Evolutionary conservation across 345 rosid species (phyloP).

Genomic region (Boechera divaricarpa): DNA sequence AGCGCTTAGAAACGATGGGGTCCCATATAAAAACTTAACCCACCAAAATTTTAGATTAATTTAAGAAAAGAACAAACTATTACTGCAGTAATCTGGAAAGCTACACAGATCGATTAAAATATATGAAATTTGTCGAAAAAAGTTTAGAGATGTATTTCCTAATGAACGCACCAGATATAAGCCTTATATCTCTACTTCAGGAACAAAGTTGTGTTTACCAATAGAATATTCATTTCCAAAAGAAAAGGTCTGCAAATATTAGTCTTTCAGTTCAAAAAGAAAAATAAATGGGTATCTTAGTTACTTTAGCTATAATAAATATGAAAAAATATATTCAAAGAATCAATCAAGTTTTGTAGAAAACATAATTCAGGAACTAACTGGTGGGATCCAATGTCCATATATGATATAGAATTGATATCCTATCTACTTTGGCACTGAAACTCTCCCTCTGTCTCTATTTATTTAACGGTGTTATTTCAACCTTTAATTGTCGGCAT

Average conservation of each 20-base stretch:
- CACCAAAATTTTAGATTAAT: not conserved
- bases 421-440: constrained; percentile 43
- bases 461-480: not conserved
- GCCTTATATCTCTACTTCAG: constrained; percentile 1
- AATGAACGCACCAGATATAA: not conserved
- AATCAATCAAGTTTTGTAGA: constrained; percentile 39
- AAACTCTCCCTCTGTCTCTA: constrained; percentile 6
- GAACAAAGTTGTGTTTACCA: constrained; percentile 16
- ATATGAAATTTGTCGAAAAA: not conserved
- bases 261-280: not conserved
- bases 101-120: not conserved
- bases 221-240: not conserved
- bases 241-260: constrained; percentile 23
- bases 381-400: constrained; percentile 47
- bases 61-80: not conserved
- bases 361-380: constrained; percentile 28
- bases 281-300: constrained; percentile 14
- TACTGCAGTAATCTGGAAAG: not conserved
- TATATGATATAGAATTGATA: constrained; percentile 45
- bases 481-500: constrained; percentile 42
- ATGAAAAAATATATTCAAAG: constrained; percentile 24
- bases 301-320: constrained; percentile 27
- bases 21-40: not conserved
- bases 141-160: not conserved
- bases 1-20: not conserved